phyloP scores from a whole-genome alignment of 2,329 filamentous ascomycete species.

The Endocalyx cinctus region DNA sequence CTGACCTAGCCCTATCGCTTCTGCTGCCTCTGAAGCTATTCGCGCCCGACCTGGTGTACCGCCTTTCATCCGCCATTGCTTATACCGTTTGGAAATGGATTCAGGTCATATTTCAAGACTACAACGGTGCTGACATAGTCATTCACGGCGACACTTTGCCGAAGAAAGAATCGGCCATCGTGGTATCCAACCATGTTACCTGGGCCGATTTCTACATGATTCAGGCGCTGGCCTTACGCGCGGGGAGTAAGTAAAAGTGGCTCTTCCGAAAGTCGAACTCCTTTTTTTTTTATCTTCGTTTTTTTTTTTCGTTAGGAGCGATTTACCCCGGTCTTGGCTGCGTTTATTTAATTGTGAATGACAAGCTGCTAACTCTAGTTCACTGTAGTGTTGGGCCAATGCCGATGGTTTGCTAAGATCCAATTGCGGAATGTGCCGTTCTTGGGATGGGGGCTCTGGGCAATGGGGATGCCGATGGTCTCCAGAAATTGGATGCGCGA shows the following conservation, averaged over 20 bases:
- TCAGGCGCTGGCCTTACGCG: conserved; percentile 48
- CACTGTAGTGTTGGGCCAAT: conserved; percentile 60
- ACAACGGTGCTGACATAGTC: conserved; percentile 50
- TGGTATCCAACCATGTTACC: conserved; percentile 55
- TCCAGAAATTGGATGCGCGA: conserved; percentile 56
- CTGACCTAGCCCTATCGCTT: conserved; percentile 46
- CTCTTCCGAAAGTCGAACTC: no score
- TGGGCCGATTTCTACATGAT: conserved; percentile 64
- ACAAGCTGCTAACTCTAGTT: no score
- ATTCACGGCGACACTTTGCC: conserved; percentile 49
- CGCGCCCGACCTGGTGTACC: conserved; percentile 46
- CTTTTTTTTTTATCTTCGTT: no score
- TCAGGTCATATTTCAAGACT: conserved; percentile 49
- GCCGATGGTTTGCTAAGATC: conserved; percentile 59
- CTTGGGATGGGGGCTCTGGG: conserved; percentile 60
- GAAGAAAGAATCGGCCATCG: conserved; percentile 52
- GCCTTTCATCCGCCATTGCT: conserved; percentile 51
- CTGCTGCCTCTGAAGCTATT: conserved; percentile 43
- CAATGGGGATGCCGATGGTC: conserved; percentile 61
- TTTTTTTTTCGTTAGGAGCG: no score
- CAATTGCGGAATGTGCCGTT: conserved; percentile 56
- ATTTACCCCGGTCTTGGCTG: no score
- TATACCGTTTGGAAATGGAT: conserved; percentile 53
- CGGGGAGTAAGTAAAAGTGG: no score
- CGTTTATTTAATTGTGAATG: no score